A percentile compares a stretch with the other conserved stretches of the same genome.
These are phyloP conservation scores for Zygoascus hellenicus DNA, from an alignment of 1,139 yeast species.

Conservation along the genomic window DNA sequence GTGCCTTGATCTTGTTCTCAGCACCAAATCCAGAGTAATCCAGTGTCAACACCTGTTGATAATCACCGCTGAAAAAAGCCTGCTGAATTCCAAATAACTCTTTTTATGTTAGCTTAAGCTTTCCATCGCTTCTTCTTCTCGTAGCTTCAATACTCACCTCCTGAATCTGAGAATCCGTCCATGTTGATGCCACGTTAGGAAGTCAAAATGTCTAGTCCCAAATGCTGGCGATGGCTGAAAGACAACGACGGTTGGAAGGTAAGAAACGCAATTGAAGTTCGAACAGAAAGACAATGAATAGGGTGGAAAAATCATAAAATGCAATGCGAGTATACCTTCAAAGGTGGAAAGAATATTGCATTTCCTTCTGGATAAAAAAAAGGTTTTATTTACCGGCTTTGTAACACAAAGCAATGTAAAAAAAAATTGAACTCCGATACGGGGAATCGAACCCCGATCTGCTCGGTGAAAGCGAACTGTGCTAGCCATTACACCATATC, in stretches of 20 bases:
- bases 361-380: too few species aligned
- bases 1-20: slow-evolving; percentile 27
- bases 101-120: slow-evolving; percentile 9
- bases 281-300: too few species aligned
- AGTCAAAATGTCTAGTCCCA: not conserved
- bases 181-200: slow-evolving; percentile 14
- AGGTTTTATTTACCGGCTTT: too few species aligned
- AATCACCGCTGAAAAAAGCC: slow-evolving; percentile 39
- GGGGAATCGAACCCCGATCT: slow-evolving; percentile 21
- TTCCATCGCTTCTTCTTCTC: too few species aligned
- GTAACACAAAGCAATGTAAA: not conserved
- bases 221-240: too few species aligned
- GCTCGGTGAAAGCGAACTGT: slow-evolving; percentile 21
- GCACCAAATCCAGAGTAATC: slow-evolving; percentile 25
- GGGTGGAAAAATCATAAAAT: too few species aligned
- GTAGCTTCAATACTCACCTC: slow-evolving; percentile 18
- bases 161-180: slow-evolving; percentile 32
- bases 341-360: too few species aligned
- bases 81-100: slow-evolving; percentile 35
- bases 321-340: too few species aligned
- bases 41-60: slow-evolving; percentile 29
- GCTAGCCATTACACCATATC: slow-evolving; percentile 21
- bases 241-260: too few species aligned
- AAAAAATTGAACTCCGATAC: slow-evolving; percentile 17
- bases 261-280: too few species aligned